These are phyloP conservation scores for Leishmania major DNA, from an alignment of 208 protist genomes.

Conservation along the genomic window DNA sequence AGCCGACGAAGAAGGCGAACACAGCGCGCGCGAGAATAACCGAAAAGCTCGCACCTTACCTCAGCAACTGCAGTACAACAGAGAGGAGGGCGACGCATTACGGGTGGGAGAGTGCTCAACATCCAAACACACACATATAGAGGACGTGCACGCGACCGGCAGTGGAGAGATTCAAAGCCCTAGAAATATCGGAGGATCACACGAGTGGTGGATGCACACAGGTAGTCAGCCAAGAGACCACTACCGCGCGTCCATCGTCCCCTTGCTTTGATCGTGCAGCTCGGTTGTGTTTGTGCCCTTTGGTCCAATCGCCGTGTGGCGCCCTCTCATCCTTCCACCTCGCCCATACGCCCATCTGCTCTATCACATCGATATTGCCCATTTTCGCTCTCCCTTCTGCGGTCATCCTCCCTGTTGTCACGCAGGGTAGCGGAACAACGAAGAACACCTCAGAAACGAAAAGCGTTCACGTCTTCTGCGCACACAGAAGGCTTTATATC, in stretches of 20 bases:
- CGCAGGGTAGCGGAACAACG: background rate
- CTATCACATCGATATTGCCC: background rate
- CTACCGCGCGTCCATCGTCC: background rate
- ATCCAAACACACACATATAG: background rate
- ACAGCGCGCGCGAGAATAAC: background rate
- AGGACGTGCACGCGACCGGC: background rate
- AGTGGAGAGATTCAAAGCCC: background rate
- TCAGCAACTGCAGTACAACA: background rate
- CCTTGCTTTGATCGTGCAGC: background rate
- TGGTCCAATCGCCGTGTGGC: background rate
- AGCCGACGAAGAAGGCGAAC: background rate
- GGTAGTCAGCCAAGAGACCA: background rate
- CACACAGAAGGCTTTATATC: background rate
- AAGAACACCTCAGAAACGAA: background rate
- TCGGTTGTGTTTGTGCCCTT: background rate
- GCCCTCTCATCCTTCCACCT: background rate
- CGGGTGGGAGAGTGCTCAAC: background rate
- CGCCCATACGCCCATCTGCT: background rate
- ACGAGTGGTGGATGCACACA: background rate
- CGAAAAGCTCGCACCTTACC: background rate
- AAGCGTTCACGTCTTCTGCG: background rate
- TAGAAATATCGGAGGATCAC: slow-evolving; percentile 1
- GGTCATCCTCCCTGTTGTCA: background rate
- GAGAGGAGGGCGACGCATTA: background rate
- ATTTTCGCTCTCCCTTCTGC: background rate